phyloP scores from a whole-genome alignment of 2,329 filamentous ascomycete genomes.

The Trichoderma asperellum region DNA sequence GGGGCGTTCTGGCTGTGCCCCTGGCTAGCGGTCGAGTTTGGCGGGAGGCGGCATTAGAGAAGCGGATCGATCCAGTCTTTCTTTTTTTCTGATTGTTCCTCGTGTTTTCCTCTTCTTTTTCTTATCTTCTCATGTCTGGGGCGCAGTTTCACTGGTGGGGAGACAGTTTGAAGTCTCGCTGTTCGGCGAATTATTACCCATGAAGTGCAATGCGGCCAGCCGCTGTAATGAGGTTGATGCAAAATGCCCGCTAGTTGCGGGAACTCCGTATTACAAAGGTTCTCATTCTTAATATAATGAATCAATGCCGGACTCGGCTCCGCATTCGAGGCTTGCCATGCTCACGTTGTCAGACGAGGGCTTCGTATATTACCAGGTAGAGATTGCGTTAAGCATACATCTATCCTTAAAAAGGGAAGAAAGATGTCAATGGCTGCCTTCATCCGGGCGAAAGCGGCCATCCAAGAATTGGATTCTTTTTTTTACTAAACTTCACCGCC shows the following conservation, averaged over 20 bases:
- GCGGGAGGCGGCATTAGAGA: conserved; percentile 19
- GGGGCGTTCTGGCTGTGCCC: not conserved
- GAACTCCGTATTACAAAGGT: not conserved
- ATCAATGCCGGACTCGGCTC: not conserved
- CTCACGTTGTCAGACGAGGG: not conserved
- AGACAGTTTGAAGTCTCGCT: not conserved
- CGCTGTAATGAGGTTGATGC: not conserved
- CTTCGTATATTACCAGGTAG: not conserved
- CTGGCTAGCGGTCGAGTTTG: conserved; percentile 17
- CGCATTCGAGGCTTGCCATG: not conserved
- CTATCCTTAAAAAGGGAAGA: not conserved
- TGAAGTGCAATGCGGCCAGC: not conserved
- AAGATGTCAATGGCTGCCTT: conserved; percentile 5
- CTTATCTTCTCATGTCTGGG: not conserved
- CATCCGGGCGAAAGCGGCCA: not conserved
- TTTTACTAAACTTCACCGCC: not conserved
- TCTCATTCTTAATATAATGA: not conserved
- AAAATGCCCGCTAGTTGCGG: not conserved
- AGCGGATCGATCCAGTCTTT: conserved; percentile 2
- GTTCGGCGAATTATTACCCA: not conserved
- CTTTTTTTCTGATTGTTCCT: not conserved
- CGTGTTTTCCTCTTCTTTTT: not conserved
- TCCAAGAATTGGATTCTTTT: not conserved
- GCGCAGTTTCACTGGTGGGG: conserved; percentile 4
- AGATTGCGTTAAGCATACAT: not conserved